Evolutionary conservation across 164 flowering plant genomes (phyloP).

Genomic region (Malania oleifera): DNA sequence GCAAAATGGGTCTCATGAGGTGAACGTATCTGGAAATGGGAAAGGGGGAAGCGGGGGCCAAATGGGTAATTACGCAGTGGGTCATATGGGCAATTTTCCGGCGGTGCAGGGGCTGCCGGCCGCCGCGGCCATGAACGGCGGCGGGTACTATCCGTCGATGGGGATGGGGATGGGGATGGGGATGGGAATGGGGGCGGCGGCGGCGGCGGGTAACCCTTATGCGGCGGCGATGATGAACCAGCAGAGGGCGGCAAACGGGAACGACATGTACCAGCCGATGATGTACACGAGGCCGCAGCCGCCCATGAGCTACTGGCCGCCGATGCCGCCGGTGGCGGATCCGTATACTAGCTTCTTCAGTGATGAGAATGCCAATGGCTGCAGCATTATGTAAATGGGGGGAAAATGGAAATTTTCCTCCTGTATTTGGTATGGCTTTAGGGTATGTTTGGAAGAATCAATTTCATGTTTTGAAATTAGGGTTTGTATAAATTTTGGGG

Average conservation of each 20-base stretch:
- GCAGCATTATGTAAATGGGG: slow-evolving; percentile 29
- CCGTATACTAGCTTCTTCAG: slow-evolving; percentile 27
- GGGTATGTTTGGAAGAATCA: too few species aligned
- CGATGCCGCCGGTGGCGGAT: slow-evolving; percentile 19
- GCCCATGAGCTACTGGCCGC: slow-evolving; percentile 21
- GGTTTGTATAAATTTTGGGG: too few species aligned
- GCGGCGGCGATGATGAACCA: slow-evolving; percentile 66
- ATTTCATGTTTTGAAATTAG: too few species aligned
- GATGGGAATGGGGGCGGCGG: too few species aligned
- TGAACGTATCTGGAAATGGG: slow-evolving; percentile 5
- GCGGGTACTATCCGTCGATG: slow-evolving; percentile 36
- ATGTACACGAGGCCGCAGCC: slow-evolving; percentile 45
- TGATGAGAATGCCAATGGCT: slow-evolving; percentile 31
- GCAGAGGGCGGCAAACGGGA: slow-evolving; percentile 23
- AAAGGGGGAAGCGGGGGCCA: slow-evolving; percentile 14
- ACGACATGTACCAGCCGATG: slow-evolving; percentile 44
- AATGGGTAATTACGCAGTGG: slow-evolving; percentile 21
- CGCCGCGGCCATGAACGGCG: slow-evolving; percentile 24
- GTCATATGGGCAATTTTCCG: slow-evolving; percentile 28
- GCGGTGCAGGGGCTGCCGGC: slow-evolving; percentile 53
- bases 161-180: slow-evolving; percentile 10
- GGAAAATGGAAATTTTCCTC: too few species aligned
- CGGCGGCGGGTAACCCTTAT: slow-evolving; percentile 30
- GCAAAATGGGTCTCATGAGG: slow-evolving; percentile 15
- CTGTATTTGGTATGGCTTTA: too few species aligned